phyloP scores from a whole-genome alignment of 2,329 filamentous ascomycete species.

The Colletotrichum neosansevieriae region DNA sequence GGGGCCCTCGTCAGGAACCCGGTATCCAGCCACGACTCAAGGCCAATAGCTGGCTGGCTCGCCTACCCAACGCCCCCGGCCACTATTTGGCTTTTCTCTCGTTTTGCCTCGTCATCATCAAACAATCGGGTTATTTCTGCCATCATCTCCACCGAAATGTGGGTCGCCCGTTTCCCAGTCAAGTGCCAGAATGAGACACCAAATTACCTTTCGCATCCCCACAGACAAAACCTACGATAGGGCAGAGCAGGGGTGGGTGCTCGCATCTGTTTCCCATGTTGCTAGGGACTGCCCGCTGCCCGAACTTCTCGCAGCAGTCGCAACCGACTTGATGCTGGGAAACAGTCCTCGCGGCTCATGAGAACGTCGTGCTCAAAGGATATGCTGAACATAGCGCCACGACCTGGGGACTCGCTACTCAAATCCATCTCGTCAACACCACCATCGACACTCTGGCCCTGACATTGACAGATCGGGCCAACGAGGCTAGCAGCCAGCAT shows the following conservation, averaged over 20 bases:
- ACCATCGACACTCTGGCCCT: constrained; percentile 8
- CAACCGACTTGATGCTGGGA: constrained; percentile 13
- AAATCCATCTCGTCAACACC: neutral
- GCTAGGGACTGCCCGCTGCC: constrained; percentile 21
- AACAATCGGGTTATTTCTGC: constrained; percentile 41
- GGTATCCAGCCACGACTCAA: neutral
- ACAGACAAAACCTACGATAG: constrained; percentile 39
- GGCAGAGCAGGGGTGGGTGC: constrained; percentile 35
- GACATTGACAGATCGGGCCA: neutral
- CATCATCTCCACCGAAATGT: constrained; percentile 29
- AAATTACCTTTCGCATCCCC: constrained; percentile 37
- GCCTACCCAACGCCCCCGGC: constrained; percentile 9
- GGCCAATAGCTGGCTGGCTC: constrained; percentile 12
- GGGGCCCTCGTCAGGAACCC: constrained; percentile 5
- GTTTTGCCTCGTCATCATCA: constrained; percentile 40
- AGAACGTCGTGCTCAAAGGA: neutral
- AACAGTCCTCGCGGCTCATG: constrained; percentile 3
- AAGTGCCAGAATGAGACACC: constrained; percentile 28
- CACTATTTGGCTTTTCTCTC: constrained; percentile 36
- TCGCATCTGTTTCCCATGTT: constrained; percentile 33
- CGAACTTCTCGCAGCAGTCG: neutral
- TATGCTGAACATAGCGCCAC: neutral
- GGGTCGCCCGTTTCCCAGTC: constrained; percentile 20
- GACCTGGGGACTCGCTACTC: too few species aligned
- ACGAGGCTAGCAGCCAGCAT: neutral